Percentiles rank a stretch among this genome's conserved stretches.
Evolutionary conservation across 2,329 filamentous ascomycete species (phyloP).

Genomic region (Zasmidium angulare): DNA sequence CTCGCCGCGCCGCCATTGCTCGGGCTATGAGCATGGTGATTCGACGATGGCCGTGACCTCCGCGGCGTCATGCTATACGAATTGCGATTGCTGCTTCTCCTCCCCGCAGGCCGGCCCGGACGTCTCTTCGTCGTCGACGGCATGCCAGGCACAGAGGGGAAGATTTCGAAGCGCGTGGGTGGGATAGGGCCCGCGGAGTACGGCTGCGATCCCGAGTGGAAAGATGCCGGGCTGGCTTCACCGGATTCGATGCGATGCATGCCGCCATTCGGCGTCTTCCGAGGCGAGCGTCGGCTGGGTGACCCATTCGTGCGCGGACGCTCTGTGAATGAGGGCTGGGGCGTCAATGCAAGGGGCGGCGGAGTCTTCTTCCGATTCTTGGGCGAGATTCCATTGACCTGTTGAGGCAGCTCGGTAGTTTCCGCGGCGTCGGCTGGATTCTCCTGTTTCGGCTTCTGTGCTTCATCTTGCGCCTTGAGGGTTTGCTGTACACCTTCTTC

Average conservation of each 20-base stretch:
- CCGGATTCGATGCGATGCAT: slow-evolving; percentile 17
- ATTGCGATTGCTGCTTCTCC: slow-evolving; percentile 25
- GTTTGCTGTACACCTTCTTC: slow-evolving; percentile 47
- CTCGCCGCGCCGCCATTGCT: slow-evolving; percentile 14
- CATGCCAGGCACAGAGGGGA: slow-evolving; percentile 63
- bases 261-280: slow-evolving; percentile 33
- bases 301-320: slow-evolving; percentile 19
- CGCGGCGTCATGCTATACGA: slow-evolving; percentile 27
- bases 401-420: slow-evolving; percentile 22
- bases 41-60: slow-evolving; percentile 13
- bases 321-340: slow-evolving; percentile 29
- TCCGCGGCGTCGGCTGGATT: slow-evolving; percentile 15
- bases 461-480: slow-evolving; percentile 6
- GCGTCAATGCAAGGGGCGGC: slow-evolving; percentile 27
- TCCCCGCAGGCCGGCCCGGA: slow-evolving; percentile 32
- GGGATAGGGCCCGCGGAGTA: slow-evolving; percentile 55
- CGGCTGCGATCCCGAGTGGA: slow-evolving; percentile 29
- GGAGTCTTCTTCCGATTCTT: slow-evolving; percentile 28
- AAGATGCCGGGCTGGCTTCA: slow-evolving; percentile 24
- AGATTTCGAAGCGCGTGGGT: slow-evolving; percentile 72
- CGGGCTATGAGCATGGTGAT: slow-evolving; percentile 6
- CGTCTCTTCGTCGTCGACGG: slow-evolving; percentile 33
- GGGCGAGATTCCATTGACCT: slow-evolving; percentile 23
- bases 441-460: slow-evolving; percentile 13
- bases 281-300: slow-evolving; percentile 32